A percentile compares a stretch with the other conserved stretches of the same genome.
These are phyloP conservation scores for Tuber microsphaerosporum DNA, from an alignment of 495 filamentous ascomycete species.

Conservation along the genomic window DNA sequence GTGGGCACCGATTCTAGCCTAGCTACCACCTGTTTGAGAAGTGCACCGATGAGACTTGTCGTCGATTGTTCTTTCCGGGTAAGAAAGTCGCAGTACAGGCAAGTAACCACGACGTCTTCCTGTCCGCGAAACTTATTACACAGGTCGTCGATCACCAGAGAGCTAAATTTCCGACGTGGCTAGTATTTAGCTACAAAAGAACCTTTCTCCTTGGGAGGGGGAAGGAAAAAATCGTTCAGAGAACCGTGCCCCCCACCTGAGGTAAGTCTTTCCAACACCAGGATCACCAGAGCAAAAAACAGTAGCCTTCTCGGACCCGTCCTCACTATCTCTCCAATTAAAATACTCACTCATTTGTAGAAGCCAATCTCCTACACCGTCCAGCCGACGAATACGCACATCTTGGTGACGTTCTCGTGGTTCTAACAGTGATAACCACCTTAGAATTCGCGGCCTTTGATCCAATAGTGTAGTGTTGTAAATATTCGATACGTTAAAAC, in stretches of 20 bases:
- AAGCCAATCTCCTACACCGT: not conserved
- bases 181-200: not conserved
- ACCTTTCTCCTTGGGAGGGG: not conserved
- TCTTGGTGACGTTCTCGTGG: not conserved
- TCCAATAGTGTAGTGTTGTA: not conserved
- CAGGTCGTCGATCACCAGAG: not conserved
- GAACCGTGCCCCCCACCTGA: not conserved
- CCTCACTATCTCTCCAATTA: not conserved
- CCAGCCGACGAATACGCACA: not conserved
- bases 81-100: conserved; percentile 1
- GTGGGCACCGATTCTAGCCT: not conserved
- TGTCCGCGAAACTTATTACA: not conserved
- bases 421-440: not conserved
- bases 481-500: not conserved
- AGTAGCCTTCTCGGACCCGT: not conserved
- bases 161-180: not conserved
- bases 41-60: not conserved
- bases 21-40: not conserved
- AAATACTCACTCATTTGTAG: not conserved
- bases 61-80: not conserved
- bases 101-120: not conserved
- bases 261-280: not conserved
- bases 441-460: conserved; percentile 1
- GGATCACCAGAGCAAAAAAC: not conserved
- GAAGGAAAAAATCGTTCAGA: not conserved